Percentiles rank a stretch among this genome's conserved stretches.
phyloP scores from a whole-genome alignment of 306 rosid species.

The Sindora glabra region DNA sequence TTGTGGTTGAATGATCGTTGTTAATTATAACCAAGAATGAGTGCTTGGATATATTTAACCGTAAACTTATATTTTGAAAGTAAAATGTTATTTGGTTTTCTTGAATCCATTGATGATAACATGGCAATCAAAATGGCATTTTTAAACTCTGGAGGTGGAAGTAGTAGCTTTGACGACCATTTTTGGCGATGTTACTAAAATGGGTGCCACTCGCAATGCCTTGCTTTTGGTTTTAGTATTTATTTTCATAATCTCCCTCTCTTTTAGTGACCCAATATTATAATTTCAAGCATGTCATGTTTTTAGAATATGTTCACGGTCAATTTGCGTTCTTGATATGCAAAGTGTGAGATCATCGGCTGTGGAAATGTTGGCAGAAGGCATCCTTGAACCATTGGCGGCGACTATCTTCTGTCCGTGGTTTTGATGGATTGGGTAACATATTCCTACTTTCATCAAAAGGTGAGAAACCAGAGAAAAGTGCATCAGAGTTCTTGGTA shows the following conservation, averaged over 20 bases:
- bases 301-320: constrained; percentile 39
- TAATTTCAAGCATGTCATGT: too few species aligned
- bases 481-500: constrained; percentile 76
- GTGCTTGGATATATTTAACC: too few species aligned
- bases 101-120: constrained; percentile 66
- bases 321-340: constrained; percentile 36
- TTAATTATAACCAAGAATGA: too few species aligned
- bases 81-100: too few species aligned
- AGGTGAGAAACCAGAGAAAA: constrained; percentile 49
- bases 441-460: constrained; percentile 49
- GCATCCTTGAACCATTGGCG: constrained; percentile 71
- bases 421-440: constrained; percentile 87
- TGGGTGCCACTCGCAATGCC: constrained; percentile 74
- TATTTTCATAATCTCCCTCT: not conserved
- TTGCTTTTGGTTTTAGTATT: constrained; percentile 84
- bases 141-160: constrained; percentile 62
- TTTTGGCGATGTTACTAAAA: constrained; percentile 65
- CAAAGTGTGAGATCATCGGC: constrained; percentile 99
- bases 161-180: constrained; percentile 66
- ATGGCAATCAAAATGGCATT: constrained; percentile 93
- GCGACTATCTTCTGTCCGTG: constrained; percentile 73
- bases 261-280: too few species aligned
- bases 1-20: too few species aligned
- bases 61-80: too few species aligned
- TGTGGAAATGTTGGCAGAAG: constrained; percentile 67